These are phyloP conservation scores for Amauroascus verrucosus DNA, from an alignment of 2,329 filamentous ascomycete genomes.

Conservation along the genomic window DNA sequence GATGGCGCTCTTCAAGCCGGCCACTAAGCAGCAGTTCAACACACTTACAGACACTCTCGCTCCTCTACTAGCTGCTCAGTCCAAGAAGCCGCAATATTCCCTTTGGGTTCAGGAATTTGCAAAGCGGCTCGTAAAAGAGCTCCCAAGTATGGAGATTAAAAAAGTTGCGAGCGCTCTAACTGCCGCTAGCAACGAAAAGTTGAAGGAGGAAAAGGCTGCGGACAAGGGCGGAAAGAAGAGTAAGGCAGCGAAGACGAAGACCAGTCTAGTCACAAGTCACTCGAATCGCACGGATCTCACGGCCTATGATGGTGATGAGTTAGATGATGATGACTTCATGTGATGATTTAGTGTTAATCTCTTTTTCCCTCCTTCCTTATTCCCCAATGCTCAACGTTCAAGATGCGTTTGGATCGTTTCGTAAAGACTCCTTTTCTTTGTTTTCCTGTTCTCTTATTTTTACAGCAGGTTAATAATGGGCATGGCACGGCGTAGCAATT, in stretches of 20 bases:
- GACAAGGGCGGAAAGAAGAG: conserved; percentile 94
- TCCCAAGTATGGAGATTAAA: conserved; percentile 91
- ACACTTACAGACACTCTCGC: conserved; percentile 66
- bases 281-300: conserved; percentile 55
- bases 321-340: conserved; percentile 49
- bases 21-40: conserved; percentile 76
- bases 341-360: conserved; percentile 24
- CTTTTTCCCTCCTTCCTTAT: conserved; percentile 8
- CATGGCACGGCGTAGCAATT: conserved; percentile 9
- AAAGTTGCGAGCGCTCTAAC: conserved; percentile 82
- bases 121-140: conserved; percentile 75
- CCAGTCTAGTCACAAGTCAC: conserved; percentile 56
- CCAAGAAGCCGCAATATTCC: conserved; percentile 81
- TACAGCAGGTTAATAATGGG: conserved; percentile 5
- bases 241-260: conserved; percentile 94
- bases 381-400: not conserved
- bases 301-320: conserved; percentile 78
- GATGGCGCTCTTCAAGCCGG: conserved; percentile 78
- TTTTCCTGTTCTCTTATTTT: not conserved
- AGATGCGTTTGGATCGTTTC: not conserved
- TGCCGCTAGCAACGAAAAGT: conserved; percentile 91
- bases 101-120: conserved; percentile 85
- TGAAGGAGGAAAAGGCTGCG: conserved; percentile 93
- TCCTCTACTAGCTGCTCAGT: conserved; percentile 62
- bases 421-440: no score